Conservation (phyloP, 257 asterid species). For the Coffea canephora region DNA sequence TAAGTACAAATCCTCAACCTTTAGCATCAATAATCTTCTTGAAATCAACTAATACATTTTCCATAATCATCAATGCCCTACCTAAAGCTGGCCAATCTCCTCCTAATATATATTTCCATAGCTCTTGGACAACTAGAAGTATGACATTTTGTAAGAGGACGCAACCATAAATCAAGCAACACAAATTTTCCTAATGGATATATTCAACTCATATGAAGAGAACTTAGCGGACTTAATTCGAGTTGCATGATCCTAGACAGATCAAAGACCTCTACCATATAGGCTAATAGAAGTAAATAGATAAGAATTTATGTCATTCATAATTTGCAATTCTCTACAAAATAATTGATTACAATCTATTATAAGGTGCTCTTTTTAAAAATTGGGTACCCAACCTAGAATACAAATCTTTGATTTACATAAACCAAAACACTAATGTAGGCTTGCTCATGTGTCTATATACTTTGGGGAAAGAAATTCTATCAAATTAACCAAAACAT, state of each 20-base stretch:
- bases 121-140: too few species aligned
- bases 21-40: too few species aligned
- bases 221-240: neutral
- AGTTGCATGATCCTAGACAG: neutral
- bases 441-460: constrained; percentile 48
- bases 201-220: too few species aligned
- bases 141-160: too few species aligned
- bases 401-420: constrained; percentile 53
- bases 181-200: too few species aligned
- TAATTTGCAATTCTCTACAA: constrained; percentile 29
- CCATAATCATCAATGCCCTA: too few species aligned
- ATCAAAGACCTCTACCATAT: neutral
- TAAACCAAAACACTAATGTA: constrained; percentile 31
- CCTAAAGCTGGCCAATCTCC: too few species aligned
- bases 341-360: constrained; percentile 12
- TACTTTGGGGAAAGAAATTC: constrained; percentile 80
- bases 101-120: too few species aligned
- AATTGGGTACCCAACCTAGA: constrained; percentile 50
- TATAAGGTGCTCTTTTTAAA: constrained; percentile 42
- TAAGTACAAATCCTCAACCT: too few species aligned
- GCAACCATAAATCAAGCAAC: too few species aligned
- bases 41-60: too few species aligned
- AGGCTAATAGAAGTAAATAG: constrained; percentile 6
- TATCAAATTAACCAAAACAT: constrained; percentile 69
- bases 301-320: neutral